Percentiles rank a stretch among this genome's conserved stretches.
These are phyloP conservation scores for Corymbia maculata DNA, from an alignment of 345 rosid genomes.

Conservation along the genomic window DNA sequence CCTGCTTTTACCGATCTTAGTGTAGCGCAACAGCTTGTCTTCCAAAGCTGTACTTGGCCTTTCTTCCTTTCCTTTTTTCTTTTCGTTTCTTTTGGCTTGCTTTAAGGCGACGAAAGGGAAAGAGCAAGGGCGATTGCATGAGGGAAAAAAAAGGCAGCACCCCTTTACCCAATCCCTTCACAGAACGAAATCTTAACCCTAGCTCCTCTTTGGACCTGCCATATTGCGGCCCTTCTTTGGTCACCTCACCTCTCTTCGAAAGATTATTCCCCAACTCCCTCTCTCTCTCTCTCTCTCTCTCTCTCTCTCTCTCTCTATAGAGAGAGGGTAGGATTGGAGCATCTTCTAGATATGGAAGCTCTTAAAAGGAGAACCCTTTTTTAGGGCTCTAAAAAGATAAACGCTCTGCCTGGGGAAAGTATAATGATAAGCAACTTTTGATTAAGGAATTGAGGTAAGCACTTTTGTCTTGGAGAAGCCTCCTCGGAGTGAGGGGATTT, in stretches of 20 bases:
- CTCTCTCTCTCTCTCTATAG: not conserved
- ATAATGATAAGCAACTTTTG: conserved; percentile 39
- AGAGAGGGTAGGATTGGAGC: conserved; percentile 8
- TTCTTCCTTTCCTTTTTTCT: not conserved
- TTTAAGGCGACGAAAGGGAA: not conserved
- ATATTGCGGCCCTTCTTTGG: conserved; percentile 23
- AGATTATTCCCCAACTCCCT: conserved; percentile 8
- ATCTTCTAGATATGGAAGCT: conserved; percentile 33
- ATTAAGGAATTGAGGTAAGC: conserved; percentile 24
- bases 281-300: not conserved
- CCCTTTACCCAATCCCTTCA: not conserved
- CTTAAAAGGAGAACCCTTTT: conserved; percentile 24
- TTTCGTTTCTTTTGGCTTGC: not conserved
- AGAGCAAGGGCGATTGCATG: conserved; percentile 1
- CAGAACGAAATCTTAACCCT: conserved; percentile 2
- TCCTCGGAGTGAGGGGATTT: conserved; percentile 31
- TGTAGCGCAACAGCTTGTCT: not conserved
- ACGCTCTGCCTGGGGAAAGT: conserved; percentile 14
- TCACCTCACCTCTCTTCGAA: conserved; percentile 34
- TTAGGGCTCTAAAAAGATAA: not conserved
- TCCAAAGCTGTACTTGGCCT: not conserved
- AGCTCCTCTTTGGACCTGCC: conserved; percentile 10
- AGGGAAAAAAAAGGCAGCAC: conserved; percentile 8
- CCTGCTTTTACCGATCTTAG: not conserved
- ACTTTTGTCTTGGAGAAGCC: conserved; percentile 53